Base-by-base conservation (phyloP, 176 grass and related monocot species). In the Eremochloa ophiuroides region DNA sequence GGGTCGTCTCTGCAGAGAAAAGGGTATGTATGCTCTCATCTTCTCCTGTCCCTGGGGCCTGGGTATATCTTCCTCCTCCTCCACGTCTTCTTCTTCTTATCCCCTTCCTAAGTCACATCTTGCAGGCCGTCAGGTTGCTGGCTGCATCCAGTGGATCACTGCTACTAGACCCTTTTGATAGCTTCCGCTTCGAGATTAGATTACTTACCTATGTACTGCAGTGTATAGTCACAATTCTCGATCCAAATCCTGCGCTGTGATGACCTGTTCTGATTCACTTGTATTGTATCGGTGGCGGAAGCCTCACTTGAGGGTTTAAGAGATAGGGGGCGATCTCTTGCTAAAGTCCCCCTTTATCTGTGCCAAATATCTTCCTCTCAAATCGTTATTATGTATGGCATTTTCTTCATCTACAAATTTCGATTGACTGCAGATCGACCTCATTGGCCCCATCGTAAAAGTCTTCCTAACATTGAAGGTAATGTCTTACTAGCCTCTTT, bases 391-490 rank as follows among this genome's bases (percentile, higher is more conserved):
- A 55, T 23, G 20, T 7, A 6, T 53, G 42, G 18, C 60, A 74
- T 35, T 78, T 38, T 2, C 35, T 29, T 46, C 11, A 71, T 46
- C 42, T 71, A 28, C 40, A 29, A 38, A 13, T 22, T 82, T 53
- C 5, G 33, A 74, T 23, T 74, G 3, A 63, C 53, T 89, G 87
- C 95, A 98, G 95, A 88, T 98, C 67, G 95, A 98, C 69, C 88
- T 98, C 79, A 86, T 86, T n/a, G 77, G 86, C 12, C 63, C 91
- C 43, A 88, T 95, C 9, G 86, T 98, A 26, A 94, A 91, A 81
- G 84, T 89, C 11, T 76, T 91, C 35, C 87, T 91, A 50, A 87
- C 82, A 67, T 29, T 98, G 27, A 98, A 98, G 95, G 95, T 93
- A 91, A 82, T 34, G n/a, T n/a, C 72, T 48, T 41, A 40, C 20